phyloP scores from a whole-genome alignment of 2,329 filamentous ascomycete genomes.

The Fusarium sp. region DNA sequence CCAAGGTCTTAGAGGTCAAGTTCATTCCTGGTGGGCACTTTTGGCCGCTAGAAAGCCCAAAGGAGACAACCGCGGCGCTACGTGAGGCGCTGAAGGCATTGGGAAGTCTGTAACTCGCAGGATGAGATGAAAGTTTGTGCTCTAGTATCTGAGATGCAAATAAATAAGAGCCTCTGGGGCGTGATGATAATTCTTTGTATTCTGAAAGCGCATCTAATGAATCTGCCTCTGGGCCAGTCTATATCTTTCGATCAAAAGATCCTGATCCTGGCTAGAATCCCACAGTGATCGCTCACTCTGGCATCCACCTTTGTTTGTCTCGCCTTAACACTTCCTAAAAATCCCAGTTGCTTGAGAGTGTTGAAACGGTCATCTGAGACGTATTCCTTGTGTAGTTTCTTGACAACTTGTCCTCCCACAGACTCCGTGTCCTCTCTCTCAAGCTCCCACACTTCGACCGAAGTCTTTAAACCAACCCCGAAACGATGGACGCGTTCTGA shows the following conservation, averaged over 20 bases:
- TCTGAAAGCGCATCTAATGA: not conserved
- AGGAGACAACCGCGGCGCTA: not conserved
- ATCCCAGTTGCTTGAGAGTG: not conserved
- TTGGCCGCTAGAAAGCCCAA: not conserved
- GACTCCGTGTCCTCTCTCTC: not conserved
- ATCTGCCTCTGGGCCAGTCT: no score
- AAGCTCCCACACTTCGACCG: slow-evolving; percentile 6
- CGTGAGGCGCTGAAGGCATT: not conserved
- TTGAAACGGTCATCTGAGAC: not conserved
- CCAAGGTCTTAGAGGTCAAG: not conserved
- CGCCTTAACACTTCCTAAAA: not conserved
- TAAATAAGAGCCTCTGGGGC: fast-evolving
- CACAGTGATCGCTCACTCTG: slow-evolving; percentile 9
- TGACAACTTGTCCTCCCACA: not conserved
- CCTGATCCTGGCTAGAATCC: not conserved
- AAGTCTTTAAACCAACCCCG: not conserved
- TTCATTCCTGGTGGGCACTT: not conserved
- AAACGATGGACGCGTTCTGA: not conserved
- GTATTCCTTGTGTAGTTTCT: not conserved
- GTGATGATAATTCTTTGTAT: not conserved
- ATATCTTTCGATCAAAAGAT: not conserved
- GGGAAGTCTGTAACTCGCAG: no score
- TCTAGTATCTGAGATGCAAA: not conserved
- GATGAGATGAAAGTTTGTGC: not conserved
- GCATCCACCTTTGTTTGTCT: not conserved